phyloP scores from a whole-genome alignment of 2,329 filamentous ascomycete species.

The Trichoderma gracile region DNA sequence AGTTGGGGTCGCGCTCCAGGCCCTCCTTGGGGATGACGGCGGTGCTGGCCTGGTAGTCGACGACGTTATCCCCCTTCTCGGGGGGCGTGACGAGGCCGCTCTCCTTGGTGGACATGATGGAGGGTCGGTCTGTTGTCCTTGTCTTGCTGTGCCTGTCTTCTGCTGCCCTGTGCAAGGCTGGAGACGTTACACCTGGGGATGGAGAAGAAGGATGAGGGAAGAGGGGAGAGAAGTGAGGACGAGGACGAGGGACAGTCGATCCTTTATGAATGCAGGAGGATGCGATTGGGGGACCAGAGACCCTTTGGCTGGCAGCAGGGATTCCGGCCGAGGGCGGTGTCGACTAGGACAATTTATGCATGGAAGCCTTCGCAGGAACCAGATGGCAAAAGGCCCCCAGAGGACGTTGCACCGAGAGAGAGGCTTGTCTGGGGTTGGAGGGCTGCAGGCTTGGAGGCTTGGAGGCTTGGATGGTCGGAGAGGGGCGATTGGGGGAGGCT shows the following conservation, averaged over 20 bases:
- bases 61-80: slow-evolving; percentile 30
- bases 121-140: slow-evolving; percentile 5
- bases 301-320: slow-evolving; percentile 27
- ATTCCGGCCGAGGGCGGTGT: slow-evolving; percentile 18
- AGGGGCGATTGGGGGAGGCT: slow-evolving; percentile 20
- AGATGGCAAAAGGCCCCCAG: slow-evolving; percentile 21
- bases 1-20: slow-evolving; percentile 35
- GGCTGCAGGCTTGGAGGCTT: background rate
- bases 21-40: slow-evolving; percentile 26
- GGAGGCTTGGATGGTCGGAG: background rate
- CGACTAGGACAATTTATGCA: slow-evolving; percentile 26
- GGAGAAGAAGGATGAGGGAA: slow-evolving; percentile 1
- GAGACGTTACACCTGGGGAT: slow-evolving; percentile 27
- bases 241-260: slow-evolving; percentile 5
- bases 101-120: slow-evolving; percentile 25
- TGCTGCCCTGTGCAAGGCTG: slow-evolving; percentile 27
- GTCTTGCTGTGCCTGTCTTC: slow-evolving; percentile 6
- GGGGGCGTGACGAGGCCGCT: slow-evolving; percentile 15
- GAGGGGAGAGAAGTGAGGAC: background rate
- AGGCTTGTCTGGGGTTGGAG: slow-evolving; percentile 13
- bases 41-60: slow-evolving; percentile 22
- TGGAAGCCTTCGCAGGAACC: slow-evolving; percentile 24
- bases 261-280: slow-evolving; percentile 4
- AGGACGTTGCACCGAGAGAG: slow-evolving; percentile 24
- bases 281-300: slow-evolving; percentile 4